Percentiles rank a stretch among this genome's conserved stretches.
These are phyloP conservation scores for Trichosporon sp. DNA, from an alignment of 1,284 basidiomycete species.

Conservation along the genomic window DNA sequence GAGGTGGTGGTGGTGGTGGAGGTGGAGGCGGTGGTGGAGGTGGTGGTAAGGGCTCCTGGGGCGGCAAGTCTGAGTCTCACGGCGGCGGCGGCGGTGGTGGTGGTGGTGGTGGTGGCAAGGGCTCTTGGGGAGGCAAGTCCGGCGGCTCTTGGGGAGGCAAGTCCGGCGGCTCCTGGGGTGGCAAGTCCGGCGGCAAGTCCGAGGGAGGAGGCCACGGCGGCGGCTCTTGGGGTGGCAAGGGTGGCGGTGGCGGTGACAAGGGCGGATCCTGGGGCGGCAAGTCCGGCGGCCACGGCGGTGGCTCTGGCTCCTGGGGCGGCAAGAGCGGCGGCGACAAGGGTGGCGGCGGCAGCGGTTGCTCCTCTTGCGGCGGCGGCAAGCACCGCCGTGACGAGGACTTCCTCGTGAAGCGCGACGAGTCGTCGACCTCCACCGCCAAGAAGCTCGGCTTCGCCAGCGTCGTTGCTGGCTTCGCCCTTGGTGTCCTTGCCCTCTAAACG, in stretches of 20 bases:
- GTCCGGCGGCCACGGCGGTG: not conserved
- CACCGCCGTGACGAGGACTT: conserved; percentile 1
- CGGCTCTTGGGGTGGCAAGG: not conserved
- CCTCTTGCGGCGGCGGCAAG: not conserved
- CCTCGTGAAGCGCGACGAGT: not conserved
- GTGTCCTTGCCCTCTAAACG: not conserved
- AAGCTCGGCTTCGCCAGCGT: conserved; percentile 3
- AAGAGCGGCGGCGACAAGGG: not conserved
- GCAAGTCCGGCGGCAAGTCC: not conserved
- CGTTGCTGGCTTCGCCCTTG: conserved; percentile 9
- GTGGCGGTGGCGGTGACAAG: not conserved
- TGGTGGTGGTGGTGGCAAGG: too few relatives aligned
- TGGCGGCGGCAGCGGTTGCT: not conserved
- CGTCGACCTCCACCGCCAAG: not conserved
- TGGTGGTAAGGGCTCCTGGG: too few relatives aligned
- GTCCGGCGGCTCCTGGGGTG: not conserved
- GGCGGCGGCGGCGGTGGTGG: too few relatives aligned
- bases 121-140: not conserved
- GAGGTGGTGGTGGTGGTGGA: not conserved
- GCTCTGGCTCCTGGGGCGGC: conserved; percentile 10
- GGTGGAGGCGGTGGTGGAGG: too few relatives aligned
- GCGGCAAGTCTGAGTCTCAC: too few relatives aligned
- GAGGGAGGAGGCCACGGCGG: too few relatives aligned
- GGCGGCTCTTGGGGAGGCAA: not conserved
- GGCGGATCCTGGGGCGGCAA: conserved; percentile 3